Percentiles rank a stretch among this genome's conserved stretches.
These are phyloP conservation scores for Kwoniella newhampshirensis DNA, from an alignment of 768 basidiomycete species.

Conservation along the genomic window DNA sequence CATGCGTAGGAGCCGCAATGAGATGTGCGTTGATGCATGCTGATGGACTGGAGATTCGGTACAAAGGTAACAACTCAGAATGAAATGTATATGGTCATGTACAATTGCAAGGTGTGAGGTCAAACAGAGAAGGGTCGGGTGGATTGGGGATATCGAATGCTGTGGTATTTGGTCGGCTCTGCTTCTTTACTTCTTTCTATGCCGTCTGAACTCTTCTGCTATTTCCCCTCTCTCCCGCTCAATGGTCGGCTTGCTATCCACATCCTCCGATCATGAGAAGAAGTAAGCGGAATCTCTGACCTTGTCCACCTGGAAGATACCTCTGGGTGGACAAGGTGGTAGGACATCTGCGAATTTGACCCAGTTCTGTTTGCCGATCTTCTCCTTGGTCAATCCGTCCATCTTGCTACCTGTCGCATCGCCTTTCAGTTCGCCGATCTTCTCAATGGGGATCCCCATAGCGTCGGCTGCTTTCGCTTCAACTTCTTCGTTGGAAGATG, in stretches of 20 bases:
- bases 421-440: neutral
- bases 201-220: neutral
- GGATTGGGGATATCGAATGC: slow-evolving; percentile 12
- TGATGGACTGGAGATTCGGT: too few relatives aligned
- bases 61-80: too few relatives aligned
- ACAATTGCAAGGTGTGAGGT: too few relatives aligned
- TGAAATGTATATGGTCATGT: too few relatives aligned
- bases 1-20: too few relatives aligned
- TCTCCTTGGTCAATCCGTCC: slow-evolving; percentile 7
- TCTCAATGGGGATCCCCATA: slow-evolving; percentile 12
- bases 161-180: slow-evolving; percentile 9
- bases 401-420: neutral
- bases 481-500: slow-evolving; percentile 9
- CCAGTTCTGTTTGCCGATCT: slow-evolving; percentile 56
- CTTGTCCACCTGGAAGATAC: slow-evolving; percentile 75
- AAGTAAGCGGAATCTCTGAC: slow-evolving; percentile 86
- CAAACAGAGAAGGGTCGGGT: neutral
- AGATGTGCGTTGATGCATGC: too few relatives aligned
- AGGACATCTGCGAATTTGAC: slow-evolving; percentile 71
- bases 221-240: neutral
- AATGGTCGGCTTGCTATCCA: neutral
- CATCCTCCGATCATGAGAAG: slow-evolving; percentile 69
- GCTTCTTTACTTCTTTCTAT: neutral
- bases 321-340: slow-evolving; percentile 79
- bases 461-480: slow-evolving; percentile 12